Conservation (phyloP, 495 filamentous ascomycete species). For the Cercophora samala region DNA sequence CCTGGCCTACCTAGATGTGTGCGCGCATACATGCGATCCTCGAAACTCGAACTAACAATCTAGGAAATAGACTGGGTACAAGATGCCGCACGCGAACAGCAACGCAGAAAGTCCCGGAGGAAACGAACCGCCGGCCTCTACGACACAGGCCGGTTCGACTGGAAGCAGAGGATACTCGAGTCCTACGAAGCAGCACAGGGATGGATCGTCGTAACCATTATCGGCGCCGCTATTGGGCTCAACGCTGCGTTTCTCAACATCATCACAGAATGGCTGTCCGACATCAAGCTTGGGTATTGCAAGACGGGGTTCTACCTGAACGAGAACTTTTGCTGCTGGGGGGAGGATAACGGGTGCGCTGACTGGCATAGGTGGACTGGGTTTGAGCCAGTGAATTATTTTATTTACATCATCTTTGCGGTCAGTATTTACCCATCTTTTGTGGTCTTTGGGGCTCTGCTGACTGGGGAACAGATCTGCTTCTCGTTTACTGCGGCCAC, state of each 20-base stretch:
- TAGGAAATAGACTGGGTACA: conserved; percentile 79
- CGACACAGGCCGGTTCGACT: conserved; percentile 68
- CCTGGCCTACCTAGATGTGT: conserved; percentile 5
- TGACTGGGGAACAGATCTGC: conserved; percentile 51
- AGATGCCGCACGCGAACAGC: conserved; percentile 88
- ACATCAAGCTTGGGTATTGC: conserved; percentile 93
- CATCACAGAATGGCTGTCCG: conserved; percentile 92
- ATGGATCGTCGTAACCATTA: conserved; percentile 95
- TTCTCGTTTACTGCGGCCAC: conserved; percentile 81
- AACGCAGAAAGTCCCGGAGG: conserved; percentile 70
- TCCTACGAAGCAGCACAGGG: conserved; percentile 95
- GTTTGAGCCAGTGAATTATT: conserved; percentile 74
- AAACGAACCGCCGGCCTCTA: conserved; percentile 73
- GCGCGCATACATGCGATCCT: background rate
- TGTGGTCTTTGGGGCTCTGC: conserved; percentile 10
- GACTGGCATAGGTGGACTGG: conserved; percentile 91
- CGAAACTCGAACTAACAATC: background rate
- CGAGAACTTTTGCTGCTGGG: conserved; percentile 98
- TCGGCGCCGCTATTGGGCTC: conserved; percentile 86
- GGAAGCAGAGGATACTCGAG: conserved; percentile 78
- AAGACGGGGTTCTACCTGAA: conserved; percentile 95
- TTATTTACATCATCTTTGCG: conserved; percentile 85
- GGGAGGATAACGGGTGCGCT: conserved; percentile 81
- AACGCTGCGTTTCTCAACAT: conserved; percentile 96
- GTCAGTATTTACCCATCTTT: conserved; percentile 45